Base-by-base conservation (phyloP, 768 basidiomycete genomes). In the Mrakia hoshinonis region DNA sequence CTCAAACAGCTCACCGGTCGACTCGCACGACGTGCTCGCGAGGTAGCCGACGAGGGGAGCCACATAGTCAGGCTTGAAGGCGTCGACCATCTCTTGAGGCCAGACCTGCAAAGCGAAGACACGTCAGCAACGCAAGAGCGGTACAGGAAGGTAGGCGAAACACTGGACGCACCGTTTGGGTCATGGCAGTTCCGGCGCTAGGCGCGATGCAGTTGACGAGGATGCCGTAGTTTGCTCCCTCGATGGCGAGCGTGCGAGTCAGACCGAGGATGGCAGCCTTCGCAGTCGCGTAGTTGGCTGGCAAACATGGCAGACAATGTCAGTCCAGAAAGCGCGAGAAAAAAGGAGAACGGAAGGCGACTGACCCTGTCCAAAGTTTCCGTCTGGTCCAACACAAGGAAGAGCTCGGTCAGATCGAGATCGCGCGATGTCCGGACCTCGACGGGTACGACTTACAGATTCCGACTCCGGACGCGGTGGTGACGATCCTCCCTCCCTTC, bases 41-140 rank as follows among this genome's bases (percentile, higher is more conserved):
- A 99, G 84, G 78, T 89, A 98, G 9, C 92, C 94, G 34, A 96
- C 92, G 55, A 98, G 77, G 12, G 96, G 95, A 3, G 95, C 92
- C 66, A 98, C 86, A 76, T 83, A 95, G 76, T 96, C 92, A 51
- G 95, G 92, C 87, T 90, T 76, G 74, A 78, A 77, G 18, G 75
- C 75, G 36, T 75, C 73, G 46, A 79, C 76, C 75, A 77, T 76
- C 70, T 79, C 78, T 34, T 79, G 75, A 24, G 77, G 76, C 77
- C 77, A 77, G 64, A 76, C 75, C 71, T 73, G 74, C 9, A 26
- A n/a, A 31, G n/a, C 11, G 29, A 36, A 60, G 29, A 7, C 3
- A 20, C 38, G 58, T 62, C 24, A 47, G 54, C 18, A 73, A 73
- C 26, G 46, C 31, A 70, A 43, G 29, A 69, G 39, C 77, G 82